phyloP scores from a whole-genome alignment of 768 basidiomycete genomes.

The Mycena galopus region DNA sequence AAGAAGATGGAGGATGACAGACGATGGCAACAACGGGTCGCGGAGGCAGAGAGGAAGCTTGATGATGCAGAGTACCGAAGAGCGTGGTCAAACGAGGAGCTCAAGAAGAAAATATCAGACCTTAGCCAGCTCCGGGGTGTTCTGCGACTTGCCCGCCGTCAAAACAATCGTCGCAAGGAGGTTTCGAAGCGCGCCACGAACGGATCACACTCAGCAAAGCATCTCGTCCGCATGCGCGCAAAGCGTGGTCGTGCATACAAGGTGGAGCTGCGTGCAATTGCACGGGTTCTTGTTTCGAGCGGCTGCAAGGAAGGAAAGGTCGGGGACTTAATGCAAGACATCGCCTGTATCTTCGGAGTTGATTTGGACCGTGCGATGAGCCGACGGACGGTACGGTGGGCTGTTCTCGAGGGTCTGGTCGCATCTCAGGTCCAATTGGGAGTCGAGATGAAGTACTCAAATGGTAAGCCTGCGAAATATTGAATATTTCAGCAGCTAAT shows the following conservation, averaged over 20 bases:
- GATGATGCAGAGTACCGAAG: not conserved
- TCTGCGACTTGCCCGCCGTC: no score
- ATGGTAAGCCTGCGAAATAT: slow-evolving; percentile 10
- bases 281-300: slow-evolving; percentile 20
- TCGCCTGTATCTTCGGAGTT: slow-evolving; percentile 26
- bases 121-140: no score
- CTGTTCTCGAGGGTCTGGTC: slow-evolving; percentile 26
- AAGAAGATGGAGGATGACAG: slow-evolving; percentile 9
- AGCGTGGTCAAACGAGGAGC: slow-evolving; percentile 5
- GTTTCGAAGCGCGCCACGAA: not conserved
- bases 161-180: not conserved
- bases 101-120: no score
- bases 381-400: slow-evolving; percentile 24
- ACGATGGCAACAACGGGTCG: slow-evolving; percentile 12
- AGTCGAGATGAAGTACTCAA: slow-evolving; percentile 16
- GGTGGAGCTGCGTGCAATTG: slow-evolving; percentile 16
- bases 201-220: slow-evolving; percentile 7
- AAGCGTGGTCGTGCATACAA: slow-evolving; percentile 27
- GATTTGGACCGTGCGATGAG: slow-evolving; percentile 27
- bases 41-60: slow-evolving; percentile 3
- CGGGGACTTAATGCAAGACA: slow-evolving; percentile 24
- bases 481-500: not conserved
- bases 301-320: slow-evolving; percentile 29
- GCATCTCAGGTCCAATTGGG: slow-evolving; percentile 16
- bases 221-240: slow-evolving; percentile 17